phyloP scores from a whole-genome alignment of 805 yeast genomes.

The Candida taoyuanica region DNA sequence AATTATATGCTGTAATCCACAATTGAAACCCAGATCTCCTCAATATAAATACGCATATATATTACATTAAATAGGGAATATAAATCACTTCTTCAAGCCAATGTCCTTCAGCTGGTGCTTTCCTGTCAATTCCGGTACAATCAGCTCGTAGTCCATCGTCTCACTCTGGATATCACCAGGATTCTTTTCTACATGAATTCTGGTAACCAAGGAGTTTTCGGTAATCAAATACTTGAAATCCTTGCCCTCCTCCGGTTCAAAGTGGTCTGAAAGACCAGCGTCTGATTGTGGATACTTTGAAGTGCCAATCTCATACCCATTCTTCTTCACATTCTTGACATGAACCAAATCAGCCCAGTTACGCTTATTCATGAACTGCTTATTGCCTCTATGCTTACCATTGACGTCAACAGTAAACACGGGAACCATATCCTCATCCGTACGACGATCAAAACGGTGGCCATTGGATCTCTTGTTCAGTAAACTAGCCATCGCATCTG shows the following conservation, averaged over 20 bases:
- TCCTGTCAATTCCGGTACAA: constrained; percentile 55
- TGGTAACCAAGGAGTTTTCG: constrained; percentile 55
- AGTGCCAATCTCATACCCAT: constrained; percentile 28
- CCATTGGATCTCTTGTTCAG: constrained; percentile 58
- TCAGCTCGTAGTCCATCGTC: constrained; percentile 62
- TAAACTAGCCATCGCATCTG: constrained; percentile 74
- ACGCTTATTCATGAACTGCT: constrained; percentile 56
- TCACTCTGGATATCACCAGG: constrained; percentile 40
- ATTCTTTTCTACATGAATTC: constrained; percentile 71
- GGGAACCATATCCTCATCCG: constrained; percentile 81
- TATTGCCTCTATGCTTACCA: constrained; percentile 43
- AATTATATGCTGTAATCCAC: too few relatives aligned
- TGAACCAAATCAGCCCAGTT: constrained; percentile 72
- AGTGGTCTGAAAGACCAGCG: constrained; percentile 7
- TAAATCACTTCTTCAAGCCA: constrained; percentile 17
- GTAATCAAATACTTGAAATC: constrained; percentile 51
- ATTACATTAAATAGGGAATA: background rate
- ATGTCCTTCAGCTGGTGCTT: constrained; percentile 14
- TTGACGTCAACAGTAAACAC: constrained; percentile 59
- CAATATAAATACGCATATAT: background rate
- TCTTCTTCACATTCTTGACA: constrained; percentile 30
- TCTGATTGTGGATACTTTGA: constrained; percentile 42
- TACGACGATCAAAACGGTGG: constrained; percentile 60
- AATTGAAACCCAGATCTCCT: too few relatives aligned
- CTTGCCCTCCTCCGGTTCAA: constrained; percentile 26